phyloP scores from a whole-genome alignment of 2,329 filamentous ascomycete genomes.

The Cladophialophora chaetospira region DNA sequence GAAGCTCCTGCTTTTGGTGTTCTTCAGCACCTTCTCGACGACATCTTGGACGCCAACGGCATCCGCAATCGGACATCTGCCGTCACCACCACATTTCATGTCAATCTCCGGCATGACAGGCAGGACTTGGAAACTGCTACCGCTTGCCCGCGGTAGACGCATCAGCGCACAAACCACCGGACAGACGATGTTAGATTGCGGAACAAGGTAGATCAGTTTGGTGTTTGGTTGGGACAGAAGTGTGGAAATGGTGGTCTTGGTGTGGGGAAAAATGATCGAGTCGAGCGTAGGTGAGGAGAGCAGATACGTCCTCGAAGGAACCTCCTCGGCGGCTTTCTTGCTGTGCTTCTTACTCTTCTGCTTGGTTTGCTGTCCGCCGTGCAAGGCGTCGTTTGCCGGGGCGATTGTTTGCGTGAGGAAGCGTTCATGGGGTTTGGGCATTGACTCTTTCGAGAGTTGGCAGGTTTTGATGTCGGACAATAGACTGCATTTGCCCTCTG shows the following conservation, averaged over 20 bases:
- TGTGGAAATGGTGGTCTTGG: constrained; percentile 21
- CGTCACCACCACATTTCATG: background rate
- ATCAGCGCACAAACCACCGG: constrained; percentile 15
- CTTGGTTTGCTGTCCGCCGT: background rate
- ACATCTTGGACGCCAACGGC: constrained; percentile 13
- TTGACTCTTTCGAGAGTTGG: background rate
- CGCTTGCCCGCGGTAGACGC: constrained; percentile 11
- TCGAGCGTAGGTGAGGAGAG: constrained; percentile 12
- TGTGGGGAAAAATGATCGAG: constrained; percentile 13
- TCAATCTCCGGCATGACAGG: constrained; percentile 14
- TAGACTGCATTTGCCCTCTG: constrained; percentile 13
- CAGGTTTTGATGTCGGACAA: constrained; percentile 4
- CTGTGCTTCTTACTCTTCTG: background rate
- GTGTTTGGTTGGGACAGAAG: constrained; percentile 18
- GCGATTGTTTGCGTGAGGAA: background rate
- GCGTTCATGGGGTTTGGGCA: constrained; percentile 1
- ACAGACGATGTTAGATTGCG: constrained; percentile 20
- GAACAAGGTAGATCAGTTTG: constrained; percentile 19
- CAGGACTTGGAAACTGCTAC: constrained; percentile 18
- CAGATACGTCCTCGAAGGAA: constrained; percentile 18
- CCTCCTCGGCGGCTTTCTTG: background rate
- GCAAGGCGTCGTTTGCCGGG: background rate
- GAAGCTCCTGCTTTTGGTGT: constrained; percentile 18
- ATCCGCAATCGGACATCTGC: background rate
- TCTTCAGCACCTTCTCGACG: constrained; percentile 20